Evolutionary conservation across 768 basidiomycete species (phyloP).

Genomic region (Butyriboletus loyo): DNA sequence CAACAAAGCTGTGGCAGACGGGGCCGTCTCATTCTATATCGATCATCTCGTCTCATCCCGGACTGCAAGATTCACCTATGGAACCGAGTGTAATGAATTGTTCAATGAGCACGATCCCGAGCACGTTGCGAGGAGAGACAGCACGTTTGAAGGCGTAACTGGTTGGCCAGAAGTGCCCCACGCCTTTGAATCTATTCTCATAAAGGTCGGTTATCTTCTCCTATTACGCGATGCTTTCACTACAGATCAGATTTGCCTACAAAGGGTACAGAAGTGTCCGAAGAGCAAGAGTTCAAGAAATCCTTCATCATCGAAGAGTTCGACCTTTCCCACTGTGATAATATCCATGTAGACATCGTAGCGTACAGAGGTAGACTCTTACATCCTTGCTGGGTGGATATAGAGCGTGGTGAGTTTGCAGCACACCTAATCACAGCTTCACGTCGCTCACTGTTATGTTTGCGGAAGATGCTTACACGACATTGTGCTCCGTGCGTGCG

Average conservation of each 20-base stretch:
- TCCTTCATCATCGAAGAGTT: conserved; percentile 13
- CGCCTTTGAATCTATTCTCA: conserved; percentile 10
- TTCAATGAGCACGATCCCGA: conserved; percentile 9
- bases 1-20: conserved; percentile 16
- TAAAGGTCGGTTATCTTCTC: not conserved
- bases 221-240: not conserved
- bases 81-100: conserved; percentile 12
- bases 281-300: conserved; percentile 16
- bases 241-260: not conserved
- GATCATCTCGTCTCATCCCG: conserved; percentile 13
- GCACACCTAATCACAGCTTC: no score
- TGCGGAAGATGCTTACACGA: conserved; percentile 6
- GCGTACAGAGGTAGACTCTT: conserved; percentile 8
- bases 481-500: conserved; percentile 8
- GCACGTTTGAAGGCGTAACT: conserved; percentile 8
- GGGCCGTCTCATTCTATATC: conserved; percentile 10
- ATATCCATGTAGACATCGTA: conserved; percentile 13
- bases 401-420: conserved; percentile 6
- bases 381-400: conserved; percentile 7
- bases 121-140: conserved; percentile 2
- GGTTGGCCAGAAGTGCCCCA: conserved; percentile 8
- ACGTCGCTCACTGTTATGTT: not conserved
- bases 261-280: conserved; percentile 12
- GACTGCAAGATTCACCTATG: conserved; percentile 10
- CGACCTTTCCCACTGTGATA: conserved; percentile 12